Base-by-base conservation (phyloP, 2,329 filamentous ascomycete species). In the Colletotrichum spinosum region DNA sequence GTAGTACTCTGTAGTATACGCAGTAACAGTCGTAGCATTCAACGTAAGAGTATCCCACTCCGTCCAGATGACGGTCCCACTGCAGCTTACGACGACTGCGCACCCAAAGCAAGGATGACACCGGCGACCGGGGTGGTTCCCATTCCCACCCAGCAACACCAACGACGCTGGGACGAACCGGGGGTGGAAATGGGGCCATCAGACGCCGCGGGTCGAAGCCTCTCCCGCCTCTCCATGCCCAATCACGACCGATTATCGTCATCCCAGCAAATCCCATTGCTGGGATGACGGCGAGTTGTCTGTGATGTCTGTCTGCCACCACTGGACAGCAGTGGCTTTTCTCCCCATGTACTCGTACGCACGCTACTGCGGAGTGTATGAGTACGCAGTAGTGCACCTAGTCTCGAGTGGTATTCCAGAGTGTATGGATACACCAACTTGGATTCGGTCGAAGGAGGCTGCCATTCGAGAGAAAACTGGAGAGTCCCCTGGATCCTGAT, bases 81-180 rank as follows among this genome's bases (percentile, higher is more conserved):
- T 59, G 12, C 57, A 65, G 63, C 63, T 65, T 41, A 65, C 63
- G 63, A 65, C 63, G 63, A 65, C 63, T 65, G 63, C 58, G 62
- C 62, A 65, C 45, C n/a, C 63, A 49, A 48, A 62, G 63, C 63
- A 65, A 63, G 63, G 63, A 65, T 65, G 63, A 17, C 41, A 52
- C 58, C 44, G n/a, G 25, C 44, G 10, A n/a, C 44, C n/a, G 25
- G 8, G 7, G 8, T 9, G 11, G 13, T 2, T 45, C 58, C 25
- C 55, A 53, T 44, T 55, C n/a, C 15, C 15, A 11, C 37, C n/a
- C 7, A 44, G 38, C 25, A 37, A 10, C 49, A 42, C 11, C 15
- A 12, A 15, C 33, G 46, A 48, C 54, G 17, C 50, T 60, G 57
- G 57, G 57, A 55, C 41, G 50, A 60, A 48, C 42, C 57, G 50